These are phyloP conservation scores for Rhizophlyctis rosea DNA, from an alignment of 192 early-diverging fungal species.

Conservation along the genomic window DNA sequence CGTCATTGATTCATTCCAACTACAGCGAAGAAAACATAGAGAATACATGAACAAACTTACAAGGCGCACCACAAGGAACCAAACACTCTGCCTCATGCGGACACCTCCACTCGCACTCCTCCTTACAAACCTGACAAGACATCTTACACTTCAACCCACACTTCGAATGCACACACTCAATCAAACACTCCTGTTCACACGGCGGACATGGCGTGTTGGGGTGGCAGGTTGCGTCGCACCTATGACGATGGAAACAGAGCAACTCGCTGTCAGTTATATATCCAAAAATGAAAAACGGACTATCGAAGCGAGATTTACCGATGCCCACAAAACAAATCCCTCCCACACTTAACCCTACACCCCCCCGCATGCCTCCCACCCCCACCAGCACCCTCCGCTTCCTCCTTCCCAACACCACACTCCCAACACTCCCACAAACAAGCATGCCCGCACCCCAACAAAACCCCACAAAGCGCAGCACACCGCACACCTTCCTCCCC, in stretches of 20 bases:
- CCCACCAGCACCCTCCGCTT: conserved; percentile 41
- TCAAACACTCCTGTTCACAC: conserved; percentile 36
- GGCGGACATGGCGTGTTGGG: conserved; percentile 30
- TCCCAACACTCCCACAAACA: conserved; percentile 43
- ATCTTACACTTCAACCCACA: conserved; percentile 38
- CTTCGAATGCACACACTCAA: conserved; percentile 37
- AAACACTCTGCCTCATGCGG: conserved; percentile 44
- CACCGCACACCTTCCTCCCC: conserved; percentile 21
- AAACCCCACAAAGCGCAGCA: conserved; percentile 9
- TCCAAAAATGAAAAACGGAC: no score
- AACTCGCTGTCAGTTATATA: no score
- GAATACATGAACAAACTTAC: no score
- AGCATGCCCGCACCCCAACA: conserved; percentile 37
- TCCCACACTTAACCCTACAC: no score
- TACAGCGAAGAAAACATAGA: no score
- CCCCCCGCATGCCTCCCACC: no score
- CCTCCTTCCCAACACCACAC: no score
- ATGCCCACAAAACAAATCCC: conserved; percentile 41
- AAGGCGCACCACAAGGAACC: conserved; percentile 55
- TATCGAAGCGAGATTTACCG: no score
- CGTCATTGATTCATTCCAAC: no score
- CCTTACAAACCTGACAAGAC: conserved; percentile 44
- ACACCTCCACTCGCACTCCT: conserved; percentile 51
- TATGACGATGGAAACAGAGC: neutral
- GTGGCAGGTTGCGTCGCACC: conserved; percentile 6